A percentile compares a stretch with the other conserved stretches of the same genome.
phyloP scores from a whole-genome alignment of 1,284 basidiomycete species.

The Cryptococcus wingfieldii region DNA sequence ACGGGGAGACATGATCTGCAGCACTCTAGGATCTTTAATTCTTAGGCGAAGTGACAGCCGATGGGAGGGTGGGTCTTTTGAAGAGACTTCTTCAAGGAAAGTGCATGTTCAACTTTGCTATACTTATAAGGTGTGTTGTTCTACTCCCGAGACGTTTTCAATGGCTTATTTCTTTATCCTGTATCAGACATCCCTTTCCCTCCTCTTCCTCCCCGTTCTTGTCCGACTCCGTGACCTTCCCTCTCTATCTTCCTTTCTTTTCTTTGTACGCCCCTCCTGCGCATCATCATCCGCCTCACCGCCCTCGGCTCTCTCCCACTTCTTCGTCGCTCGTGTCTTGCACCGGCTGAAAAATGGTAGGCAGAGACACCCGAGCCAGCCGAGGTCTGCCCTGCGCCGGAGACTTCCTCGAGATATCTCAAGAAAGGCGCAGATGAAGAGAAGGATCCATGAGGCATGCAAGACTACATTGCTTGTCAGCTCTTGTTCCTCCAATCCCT shows the following conservation, averaged over 20 bases:
- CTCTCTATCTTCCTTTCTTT: not conserved
- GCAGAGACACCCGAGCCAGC: constrained; percentile 7
- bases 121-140: too few species aligned
- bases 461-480: constrained; percentile 2
- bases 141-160: too few species aligned
- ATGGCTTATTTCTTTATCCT: too few species aligned
- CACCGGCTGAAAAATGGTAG: not conserved
- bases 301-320: constrained; percentile 5
- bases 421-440: constrained; percentile 6
- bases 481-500: not conserved
- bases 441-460: constrained; percentile 8
- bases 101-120: too few species aligned
- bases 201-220: not conserved
- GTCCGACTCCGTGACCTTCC: not conserved
- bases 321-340: constrained; percentile 3
- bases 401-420: constrained; percentile 8
- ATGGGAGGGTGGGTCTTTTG: too few species aligned
- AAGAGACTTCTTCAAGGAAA: too few species aligned
- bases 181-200: not conserved
- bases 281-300: not conserved
- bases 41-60: too few species aligned
- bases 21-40: constrained; percentile 93
- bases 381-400: constrained; percentile 7
- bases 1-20: constrained; percentile 86
- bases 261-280: not conserved